phyloP scores from a whole-genome alignment of 1,139 yeast species.

The Lipomyces yarrowii region DNA sequence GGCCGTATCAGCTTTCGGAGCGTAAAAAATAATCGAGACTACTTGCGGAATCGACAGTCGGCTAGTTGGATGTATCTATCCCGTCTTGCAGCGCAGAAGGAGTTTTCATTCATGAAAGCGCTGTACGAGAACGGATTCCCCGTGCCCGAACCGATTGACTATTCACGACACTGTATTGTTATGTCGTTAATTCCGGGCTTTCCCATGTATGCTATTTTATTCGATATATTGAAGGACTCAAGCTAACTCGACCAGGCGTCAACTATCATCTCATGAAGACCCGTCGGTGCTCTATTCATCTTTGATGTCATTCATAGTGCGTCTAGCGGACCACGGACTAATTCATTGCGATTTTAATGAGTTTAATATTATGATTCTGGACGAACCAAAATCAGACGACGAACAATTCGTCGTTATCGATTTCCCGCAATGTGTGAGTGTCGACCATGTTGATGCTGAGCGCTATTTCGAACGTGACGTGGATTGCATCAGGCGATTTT shows the following conservation, averaged over 20 bases:
- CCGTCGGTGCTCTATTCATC: constrained; percentile 75
- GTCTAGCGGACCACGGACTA: constrained; percentile 81
- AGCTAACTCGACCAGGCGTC: constrained; percentile 43
- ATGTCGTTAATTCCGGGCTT: constrained; percentile 90
- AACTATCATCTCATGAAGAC: constrained; percentile 66
- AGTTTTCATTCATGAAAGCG: constrained; percentile 81
- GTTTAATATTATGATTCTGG: constrained; percentile 85
- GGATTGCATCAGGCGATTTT: constrained; percentile 81
- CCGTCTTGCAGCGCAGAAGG: constrained; percentile 87
- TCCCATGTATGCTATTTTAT: constrained; percentile 59
- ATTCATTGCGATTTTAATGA: constrained; percentile 98
- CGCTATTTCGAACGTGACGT: constrained; percentile 90
- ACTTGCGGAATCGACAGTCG: constrained; percentile 66
- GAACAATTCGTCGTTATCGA: constrained; percentile 78
- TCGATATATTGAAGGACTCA: background rate
- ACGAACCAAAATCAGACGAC: constrained; percentile 38
- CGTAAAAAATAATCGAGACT: constrained; percentile 91
- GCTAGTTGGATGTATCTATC: constrained; percentile 93
- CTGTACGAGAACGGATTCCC: constrained; percentile 73
- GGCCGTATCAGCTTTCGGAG: constrained; percentile 93
- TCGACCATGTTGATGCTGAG: constrained; percentile 86
- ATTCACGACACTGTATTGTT: constrained; percentile 86
- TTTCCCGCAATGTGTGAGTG: constrained; percentile 97
- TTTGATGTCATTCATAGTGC: constrained; percentile 82
- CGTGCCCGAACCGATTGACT: constrained; percentile 88